Conservation (phyloP, 108 stramenopile species). For the Cyclotella kingstonii region DNA sequence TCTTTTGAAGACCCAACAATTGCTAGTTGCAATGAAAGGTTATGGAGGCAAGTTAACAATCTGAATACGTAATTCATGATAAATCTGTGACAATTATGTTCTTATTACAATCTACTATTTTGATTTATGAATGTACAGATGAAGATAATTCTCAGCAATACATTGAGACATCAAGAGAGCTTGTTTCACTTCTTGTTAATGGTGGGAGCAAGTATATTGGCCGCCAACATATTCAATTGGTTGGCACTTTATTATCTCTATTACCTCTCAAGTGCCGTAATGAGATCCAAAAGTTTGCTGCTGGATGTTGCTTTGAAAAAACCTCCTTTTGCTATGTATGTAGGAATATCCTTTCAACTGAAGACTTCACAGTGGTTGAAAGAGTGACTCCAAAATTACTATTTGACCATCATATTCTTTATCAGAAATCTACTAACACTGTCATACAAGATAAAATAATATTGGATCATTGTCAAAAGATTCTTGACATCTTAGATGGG, state of each 20-base stretch:
- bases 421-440: not conserved
- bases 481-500: constrained; percentile 16
- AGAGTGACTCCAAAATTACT: constrained; percentile 20
- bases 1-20: constrained; percentile 50
- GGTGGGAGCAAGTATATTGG: constrained; percentile 7
- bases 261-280: constrained; percentile 51
- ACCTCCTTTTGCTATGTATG: constrained; percentile 37
- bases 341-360: constrained; percentile 19
- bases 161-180: constrained; percentile 32
- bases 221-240: constrained; percentile 38
- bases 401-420: constrained; percentile 13
- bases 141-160: constrained; percentile 22
- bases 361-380: constrained; percentile 32
- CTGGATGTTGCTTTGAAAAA: constrained; percentile 39
- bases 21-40: constrained; percentile 67
- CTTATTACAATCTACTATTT: not conserved
- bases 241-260: constrained; percentile 57
- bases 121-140: no score
- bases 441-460: constrained; percentile 16
- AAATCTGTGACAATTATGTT: not conserved
- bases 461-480: constrained; percentile 25
- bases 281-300: constrained; percentile 48
- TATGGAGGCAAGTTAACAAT: constrained; percentile 31
- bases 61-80: constrained; percentile 6
- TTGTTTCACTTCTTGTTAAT: constrained; percentile 21